A percentile compares a stretch with the other conserved stretches of the same genome.
phyloP scores from a whole-genome alignment of 345 rosid species.

The Gossypium anomalum region DNA sequence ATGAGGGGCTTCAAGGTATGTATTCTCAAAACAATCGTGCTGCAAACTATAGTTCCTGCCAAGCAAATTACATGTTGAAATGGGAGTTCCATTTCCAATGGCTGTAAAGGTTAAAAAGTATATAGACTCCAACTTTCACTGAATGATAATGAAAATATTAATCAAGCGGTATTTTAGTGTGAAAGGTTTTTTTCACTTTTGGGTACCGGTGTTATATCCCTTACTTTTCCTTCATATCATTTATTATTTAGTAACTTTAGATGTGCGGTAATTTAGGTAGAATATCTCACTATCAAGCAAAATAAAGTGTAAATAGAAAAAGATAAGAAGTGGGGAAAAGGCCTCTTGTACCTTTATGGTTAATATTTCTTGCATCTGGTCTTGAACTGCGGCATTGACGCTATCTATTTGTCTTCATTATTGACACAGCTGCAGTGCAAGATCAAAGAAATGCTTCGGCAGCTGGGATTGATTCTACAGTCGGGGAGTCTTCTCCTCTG shows the following conservation, averaged over 20 bases:
- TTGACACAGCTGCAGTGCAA: constrained; percentile 54
- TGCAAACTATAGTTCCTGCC: not conserved
- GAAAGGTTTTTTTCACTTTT: not conserved
- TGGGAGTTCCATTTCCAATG: constrained; percentile 4
- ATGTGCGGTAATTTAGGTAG: not conserved
- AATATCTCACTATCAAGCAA: not conserved
- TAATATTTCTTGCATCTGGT: not conserved
- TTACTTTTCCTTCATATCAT: not conserved
- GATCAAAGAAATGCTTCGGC: constrained; percentile 64
- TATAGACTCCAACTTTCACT: too few species aligned
- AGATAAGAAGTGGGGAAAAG: not conserved
- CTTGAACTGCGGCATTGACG: not conserved
- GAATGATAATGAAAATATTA: not conserved
- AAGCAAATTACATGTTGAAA: not conserved
- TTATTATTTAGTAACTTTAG: not conserved
- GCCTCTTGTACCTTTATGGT: not conserved
- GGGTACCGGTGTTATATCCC: not conserved
- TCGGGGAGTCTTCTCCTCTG: constrained; percentile 65
- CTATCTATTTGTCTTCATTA: not conserved
- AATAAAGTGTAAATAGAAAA: not conserved
- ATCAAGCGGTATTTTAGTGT: not conserved
- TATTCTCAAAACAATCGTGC: not conserved
- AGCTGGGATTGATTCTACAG: constrained; percentile 50
- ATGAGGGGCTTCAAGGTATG: constrained; percentile 66
- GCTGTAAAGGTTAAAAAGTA: not conserved